Evolutionary conservation across 305 asterid genomes (phyloP), one percentile per base, ranked within the genome.

Genomic region (Withania somnifera): DNA sequence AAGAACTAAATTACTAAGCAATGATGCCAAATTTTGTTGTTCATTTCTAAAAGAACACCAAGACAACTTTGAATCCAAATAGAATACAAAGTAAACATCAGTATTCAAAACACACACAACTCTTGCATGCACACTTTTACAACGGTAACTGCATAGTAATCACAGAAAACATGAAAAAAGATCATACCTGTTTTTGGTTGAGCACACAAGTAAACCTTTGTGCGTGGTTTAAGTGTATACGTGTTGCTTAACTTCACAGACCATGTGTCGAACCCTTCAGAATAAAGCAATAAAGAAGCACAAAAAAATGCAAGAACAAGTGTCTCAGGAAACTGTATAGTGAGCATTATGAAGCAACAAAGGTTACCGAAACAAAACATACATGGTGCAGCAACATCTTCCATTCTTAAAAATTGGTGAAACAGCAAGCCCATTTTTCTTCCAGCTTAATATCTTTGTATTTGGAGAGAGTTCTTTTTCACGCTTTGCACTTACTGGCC

Each of bases 211-310:
- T 14, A 54, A 84, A 52, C 54, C 67, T 84, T 20, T 82, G 19
- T 32, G 85, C 50, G 40, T 80, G 84, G 38, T 52, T 80, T 88
- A 79, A 81, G 84, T 13, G 3, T 47, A 22, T 19, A 0, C 77
- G 80, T 89, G 82, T 19, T 3, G 84, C 88, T 89, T 89, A 30
- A 87, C 26, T 83, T 75, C 83, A 83, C 47, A 60, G 11, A 77
- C 14, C 92, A 91, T 86, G 2, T 92, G 91, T 52, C 95, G 95
- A 71, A 85, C 38, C 91, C 97, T 92, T 24, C 36, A 77, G 22
- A 50, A 45, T 47, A 20, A 64, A 42, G 28, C 15, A 40, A 53
- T 11, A 58, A 32, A 53, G 56, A 77, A 36, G 19, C 81, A 50
- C 50, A 68, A 40, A 75, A 67, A 68, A 50, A 52, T 82, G 20